These are phyloP conservation scores for Neurospora sp. DNA, from an alignment of 495 filamentous ascomycete species.

Conservation along the genomic window DNA sequence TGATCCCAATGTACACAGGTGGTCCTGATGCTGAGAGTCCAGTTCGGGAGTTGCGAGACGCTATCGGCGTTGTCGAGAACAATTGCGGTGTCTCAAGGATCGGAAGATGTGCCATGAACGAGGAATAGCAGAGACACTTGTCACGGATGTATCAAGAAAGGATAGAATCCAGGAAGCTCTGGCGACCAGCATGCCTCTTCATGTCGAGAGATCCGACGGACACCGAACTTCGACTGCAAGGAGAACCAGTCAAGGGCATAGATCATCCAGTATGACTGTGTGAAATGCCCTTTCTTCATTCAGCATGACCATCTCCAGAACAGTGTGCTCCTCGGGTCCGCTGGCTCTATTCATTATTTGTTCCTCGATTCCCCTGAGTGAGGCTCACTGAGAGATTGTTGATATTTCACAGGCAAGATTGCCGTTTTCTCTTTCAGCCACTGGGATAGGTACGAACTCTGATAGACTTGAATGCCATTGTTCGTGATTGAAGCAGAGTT, in stretches of 20 bases:
- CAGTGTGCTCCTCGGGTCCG: background rate
- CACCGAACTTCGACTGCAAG: background rate
- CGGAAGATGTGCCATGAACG: background rate
- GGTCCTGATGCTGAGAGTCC: background rate
- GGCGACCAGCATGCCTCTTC: background rate
- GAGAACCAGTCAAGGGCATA: background rate
- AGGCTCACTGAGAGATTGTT: no score
- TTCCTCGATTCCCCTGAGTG: no score
- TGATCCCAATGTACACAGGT: background rate
- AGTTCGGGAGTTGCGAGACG: background rate
- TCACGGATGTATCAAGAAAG: background rate
- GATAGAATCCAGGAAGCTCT: background rate
- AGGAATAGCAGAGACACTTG: background rate
- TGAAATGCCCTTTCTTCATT: background rate
- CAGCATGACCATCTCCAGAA: background rate
- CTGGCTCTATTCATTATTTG: background rate
- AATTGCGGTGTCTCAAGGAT: background rate
- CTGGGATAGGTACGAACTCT: no score
- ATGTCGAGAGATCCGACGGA: background rate
- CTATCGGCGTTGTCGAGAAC: background rate
- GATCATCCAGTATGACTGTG: background rate
- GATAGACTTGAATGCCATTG: background rate
- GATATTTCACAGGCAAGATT: no score
- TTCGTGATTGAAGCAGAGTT: background rate
- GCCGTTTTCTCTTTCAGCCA: no score